These are phyloP conservation scores for Brassica hybrid DNA, from an alignment of 441 rosid genomes.

Conservation along the genomic window DNA sequence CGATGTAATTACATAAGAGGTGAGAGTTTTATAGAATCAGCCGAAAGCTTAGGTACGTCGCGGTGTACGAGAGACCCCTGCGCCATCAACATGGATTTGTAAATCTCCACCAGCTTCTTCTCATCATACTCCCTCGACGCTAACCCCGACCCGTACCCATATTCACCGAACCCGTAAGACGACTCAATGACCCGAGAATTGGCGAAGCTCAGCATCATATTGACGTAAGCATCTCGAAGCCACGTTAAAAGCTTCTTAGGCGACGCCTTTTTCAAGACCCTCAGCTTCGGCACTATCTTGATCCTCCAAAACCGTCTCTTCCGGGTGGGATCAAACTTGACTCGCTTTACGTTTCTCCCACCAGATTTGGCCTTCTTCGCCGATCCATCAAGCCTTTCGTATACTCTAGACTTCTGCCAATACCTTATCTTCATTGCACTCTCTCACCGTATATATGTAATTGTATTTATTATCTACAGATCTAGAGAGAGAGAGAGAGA, in stretches of 20 bases:
- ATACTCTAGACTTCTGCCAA: slow-evolving; percentile 59
- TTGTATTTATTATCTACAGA: not conserved
- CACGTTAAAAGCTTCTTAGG: slow-evolving; percentile 68
- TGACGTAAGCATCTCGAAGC: slow-evolving; percentile 84
- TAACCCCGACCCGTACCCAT: slow-evolving; percentile 45
- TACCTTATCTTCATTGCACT: slow-evolving; percentile 52
- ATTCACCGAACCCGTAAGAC: slow-evolving; percentile 47
- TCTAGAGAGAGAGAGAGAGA: slow-evolving; percentile 20
- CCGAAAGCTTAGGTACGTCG: slow-evolving; percentile 44
- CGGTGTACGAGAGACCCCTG: slow-evolving; percentile 57
- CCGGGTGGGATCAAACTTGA: slow-evolving; percentile 38
- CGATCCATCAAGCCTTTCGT: slow-evolving; percentile 56
- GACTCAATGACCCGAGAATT: slow-evolving; percentile 48
- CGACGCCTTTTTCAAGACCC: slow-evolving; percentile 37
- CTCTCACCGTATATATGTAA: slow-evolving; percentile 1
- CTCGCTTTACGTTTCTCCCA: slow-evolving; percentile 26
- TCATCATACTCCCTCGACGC: slow-evolving; percentile 74
- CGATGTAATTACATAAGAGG: slow-evolving; percentile 16
- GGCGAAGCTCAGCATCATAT: slow-evolving; percentile 74
- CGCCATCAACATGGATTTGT: slow-evolving; percentile 60
- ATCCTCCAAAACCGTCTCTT: slow-evolving; percentile 60
- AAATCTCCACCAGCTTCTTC: slow-evolving; percentile 78
- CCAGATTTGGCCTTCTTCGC: slow-evolving; percentile 14
- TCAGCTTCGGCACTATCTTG: slow-evolving; percentile 60
- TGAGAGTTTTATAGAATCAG: slow-evolving; percentile 20